Evolutionary conservation across 345 rosid species (phyloP), one percentile per base, ranked within the genome.

Genomic region (Turritis glabra): DNA sequence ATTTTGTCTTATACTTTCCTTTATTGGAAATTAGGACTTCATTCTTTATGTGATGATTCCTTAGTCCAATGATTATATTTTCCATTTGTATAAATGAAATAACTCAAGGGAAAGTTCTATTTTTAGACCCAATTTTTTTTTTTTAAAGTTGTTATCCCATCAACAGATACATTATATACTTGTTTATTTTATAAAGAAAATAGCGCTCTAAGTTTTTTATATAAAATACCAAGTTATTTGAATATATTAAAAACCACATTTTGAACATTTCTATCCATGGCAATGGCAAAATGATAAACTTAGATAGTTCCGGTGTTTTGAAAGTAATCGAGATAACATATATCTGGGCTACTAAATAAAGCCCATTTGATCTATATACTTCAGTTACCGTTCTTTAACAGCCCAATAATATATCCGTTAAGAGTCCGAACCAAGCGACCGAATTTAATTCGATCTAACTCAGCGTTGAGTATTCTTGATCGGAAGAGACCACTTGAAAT

Each of bases 11-110:
- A 2, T 61, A 27, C 55, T 68, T 69, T 76, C 32, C 27, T 53
- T 43, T 43, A 38, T 52, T 67, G 61, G 53, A 38, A 48, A 17
- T 27, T 54, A 41, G 54, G 33, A 12, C 76, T 18, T 38, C 46
- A 52, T 17, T 74, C 48, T 73, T 23, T 46, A 11, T 30, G 41
- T 61, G 69, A 52, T 67, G 63, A 35, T 48, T 38, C 66, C 10
- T 26, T 15, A 44, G 35, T 60, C 27, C 63, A 67, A 51, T 51
- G 55, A 51, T 50, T 66, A 4, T 67, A 30, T 51, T 65, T 56
- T 57, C 58, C 65, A 12, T 22, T 29, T 54, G 37, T 41, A 19
- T 41, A 43, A 56, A 64, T 32, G 21, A 29, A 53, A 53, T 41
- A 41, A 14, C 14, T 18, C 29, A 29, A 58, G 3, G 32, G 35